Evolutionary conservation across 345 rosid genomes (phyloP), one percentile per base, ranked within the genome.

Genomic region (Streptanthus diversifolius): DNA sequence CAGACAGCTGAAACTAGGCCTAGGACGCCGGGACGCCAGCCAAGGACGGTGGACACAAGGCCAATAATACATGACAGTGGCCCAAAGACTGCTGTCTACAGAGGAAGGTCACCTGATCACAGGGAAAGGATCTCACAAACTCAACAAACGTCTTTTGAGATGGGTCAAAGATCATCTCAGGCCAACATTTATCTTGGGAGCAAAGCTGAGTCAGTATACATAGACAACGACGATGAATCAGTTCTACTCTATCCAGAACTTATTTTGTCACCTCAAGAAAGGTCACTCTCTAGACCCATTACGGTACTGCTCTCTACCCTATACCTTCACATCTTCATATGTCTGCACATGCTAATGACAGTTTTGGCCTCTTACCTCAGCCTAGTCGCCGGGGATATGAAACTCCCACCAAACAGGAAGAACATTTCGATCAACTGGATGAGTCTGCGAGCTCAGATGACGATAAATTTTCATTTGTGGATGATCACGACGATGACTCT

Each of bases 221-320:
- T 60, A 41, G 59, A 68, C 1, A 54, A 68, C 3, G 59, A 68
- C 36, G 51, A 68, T 33, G 79, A 68, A 44, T 75, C 79, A 33
- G 70, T 75, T 17, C 74, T 75, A 9, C 70, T 75, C 70, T 68
- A 24, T 35, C 74, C 70, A 53, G 74, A 75, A 54, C 49, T 69
- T 54, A 4, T 75, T 17, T 62, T 75, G 64, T 75, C 79, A 62
- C 79, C 79, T 62, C 79, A 54, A 53, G 75, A 68, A 53, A 63
- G 6, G 58, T 58, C 74, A 51, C 56, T 5, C 69, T 68, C 70
- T 68, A 74, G 47, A 59, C 73, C 73, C 47, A 15, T 49, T 30
- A 75, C 70, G 64, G 79, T 75, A 75, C 56, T 41, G 12, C 35
- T 45, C 72, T 54, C 30, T 53, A 40, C 14, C 17, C 70, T 53